Conservation (phyloP, 331 rosid genomes). For the Rosa hybrid region DNA sequence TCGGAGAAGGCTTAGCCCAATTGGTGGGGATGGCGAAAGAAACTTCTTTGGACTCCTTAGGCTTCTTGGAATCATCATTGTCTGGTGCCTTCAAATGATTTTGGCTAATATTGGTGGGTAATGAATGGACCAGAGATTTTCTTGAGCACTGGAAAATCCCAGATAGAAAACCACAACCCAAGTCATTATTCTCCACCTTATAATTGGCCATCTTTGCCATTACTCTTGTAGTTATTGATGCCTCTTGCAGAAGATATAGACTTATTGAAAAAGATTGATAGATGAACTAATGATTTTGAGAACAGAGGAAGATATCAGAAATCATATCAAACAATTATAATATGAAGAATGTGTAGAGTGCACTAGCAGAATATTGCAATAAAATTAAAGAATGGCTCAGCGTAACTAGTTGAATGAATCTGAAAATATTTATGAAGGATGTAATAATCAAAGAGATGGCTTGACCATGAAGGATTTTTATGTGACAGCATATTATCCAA, state of each 20-base stretch:
- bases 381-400: constrained; percentile 4
- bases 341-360: background rate
- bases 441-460: constrained; percentile 38
- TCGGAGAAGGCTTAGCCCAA: constrained; percentile 13
- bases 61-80: constrained; percentile 26
- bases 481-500: constrained; percentile 38
- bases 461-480: constrained; percentile 42
- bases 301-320: constrained; percentile 10
- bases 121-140: constrained; percentile 74
- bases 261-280: background rate
- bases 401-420: constrained; percentile 20
- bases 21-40: constrained; percentile 11
- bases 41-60: constrained; percentile 25
- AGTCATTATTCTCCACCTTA: constrained; percentile 31
- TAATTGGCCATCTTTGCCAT: constrained; percentile 57
- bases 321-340: background rate
- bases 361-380: background rate
- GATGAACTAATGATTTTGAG: background rate
- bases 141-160: constrained; percentile 57
- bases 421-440: constrained; percentile 19
- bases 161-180: constrained; percentile 67
- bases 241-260: constrained; percentile 17
- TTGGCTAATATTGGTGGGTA: constrained; percentile 46
- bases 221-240: background rate
- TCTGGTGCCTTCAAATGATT: constrained; percentile 23